Conservation (phyloP, 495 filamentous ascomycete genomes). For the Cenococcum geophilum region DNA sequence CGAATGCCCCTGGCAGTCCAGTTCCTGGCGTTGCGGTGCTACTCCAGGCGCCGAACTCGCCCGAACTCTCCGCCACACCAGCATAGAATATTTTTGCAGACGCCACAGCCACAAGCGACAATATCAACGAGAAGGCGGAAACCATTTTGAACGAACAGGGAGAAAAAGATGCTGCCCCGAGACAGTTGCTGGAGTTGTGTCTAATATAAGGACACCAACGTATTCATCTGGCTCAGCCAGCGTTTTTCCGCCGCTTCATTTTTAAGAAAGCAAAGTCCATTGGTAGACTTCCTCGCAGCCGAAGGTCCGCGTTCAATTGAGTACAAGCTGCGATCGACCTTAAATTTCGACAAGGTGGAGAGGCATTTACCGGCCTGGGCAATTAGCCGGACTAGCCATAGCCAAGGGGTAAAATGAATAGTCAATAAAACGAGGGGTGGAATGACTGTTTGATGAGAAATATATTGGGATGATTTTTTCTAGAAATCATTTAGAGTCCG, state of each 20-base stretch:
- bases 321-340: neutral
- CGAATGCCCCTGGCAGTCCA: conserved; percentile 47
- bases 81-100: conserved; percentile 50
- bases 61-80: conserved; percentile 49
- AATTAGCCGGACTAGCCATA: neutral
- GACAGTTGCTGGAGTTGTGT: too few species aligned
- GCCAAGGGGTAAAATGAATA: neutral
- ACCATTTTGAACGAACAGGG: neutral
- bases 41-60: conserved; percentile 50
- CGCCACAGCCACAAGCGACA: conserved; percentile 34
- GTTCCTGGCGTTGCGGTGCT: conserved; percentile 38
- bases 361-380: neutral
- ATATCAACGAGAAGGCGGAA: neutral
- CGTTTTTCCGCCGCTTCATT: too few species aligned
- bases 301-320: neutral
- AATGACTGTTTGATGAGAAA: too few species aligned
- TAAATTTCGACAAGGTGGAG: neutral
- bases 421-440: too few species aligned
- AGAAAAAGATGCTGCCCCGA: too few species aligned
- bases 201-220: too few species aligned
- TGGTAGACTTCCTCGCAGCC: too few species aligned
- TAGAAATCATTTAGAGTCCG: too few species aligned
- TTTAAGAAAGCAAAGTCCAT: too few species aligned
- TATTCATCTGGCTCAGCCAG: too few species aligned
- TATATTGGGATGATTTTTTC: too few species aligned